Base-by-base conservation (phyloP, 1,284 basidiomycete species). In the Malassezia nana region DNA sequence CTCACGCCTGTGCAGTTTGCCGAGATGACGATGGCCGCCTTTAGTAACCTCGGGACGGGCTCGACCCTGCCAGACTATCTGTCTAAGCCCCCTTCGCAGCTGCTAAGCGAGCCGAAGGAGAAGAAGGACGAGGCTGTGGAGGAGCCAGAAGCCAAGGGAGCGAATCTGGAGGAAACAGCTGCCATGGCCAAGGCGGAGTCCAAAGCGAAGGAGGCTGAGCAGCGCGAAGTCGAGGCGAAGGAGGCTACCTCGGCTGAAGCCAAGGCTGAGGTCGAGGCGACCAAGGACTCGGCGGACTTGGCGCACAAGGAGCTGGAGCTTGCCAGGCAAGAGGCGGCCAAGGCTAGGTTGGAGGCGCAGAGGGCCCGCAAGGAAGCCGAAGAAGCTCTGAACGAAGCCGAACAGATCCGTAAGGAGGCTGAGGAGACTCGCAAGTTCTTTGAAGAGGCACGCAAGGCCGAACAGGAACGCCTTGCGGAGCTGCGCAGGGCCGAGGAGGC, bases 1-100 rank as follows among this genome's bases (percentile, higher is more conserved):
- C 32, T 47, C 13, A 35, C 45, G 13, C 45, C 45, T 12, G 31
- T 32, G 18, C 45, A 47, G 32, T 47, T 47, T 28, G 45, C 45
- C 10, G 45, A 47, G 24, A 47, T 47, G 31, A 28, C 45, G 15
- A 47, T 47, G 45, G 45, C 45, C 4, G n/a, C 26, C 4, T 47
- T 47, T 38, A 16, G 16, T 6, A 47, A 20, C 29, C 15, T 47
- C 16, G 18, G 45, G 13, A 35, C 45, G 2, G 45, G 45, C 33
- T 47, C 45, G 31, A 47, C 45, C 12, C 45, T 47, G 30, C 45
- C 45, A 9, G 45, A 47, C 45, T 47, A 47, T 32, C 45, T 47
- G 1, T 47, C 45, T 3, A 25, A 7, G 45, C 31, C 22, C 15
- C 32, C 45, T 6, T 22, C 22, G 31, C 10, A 3, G 6, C 6